Evolutionary conservation across 345 rosid species (phyloP).

Genomic region (Mallotus nudiflorus): DNA sequence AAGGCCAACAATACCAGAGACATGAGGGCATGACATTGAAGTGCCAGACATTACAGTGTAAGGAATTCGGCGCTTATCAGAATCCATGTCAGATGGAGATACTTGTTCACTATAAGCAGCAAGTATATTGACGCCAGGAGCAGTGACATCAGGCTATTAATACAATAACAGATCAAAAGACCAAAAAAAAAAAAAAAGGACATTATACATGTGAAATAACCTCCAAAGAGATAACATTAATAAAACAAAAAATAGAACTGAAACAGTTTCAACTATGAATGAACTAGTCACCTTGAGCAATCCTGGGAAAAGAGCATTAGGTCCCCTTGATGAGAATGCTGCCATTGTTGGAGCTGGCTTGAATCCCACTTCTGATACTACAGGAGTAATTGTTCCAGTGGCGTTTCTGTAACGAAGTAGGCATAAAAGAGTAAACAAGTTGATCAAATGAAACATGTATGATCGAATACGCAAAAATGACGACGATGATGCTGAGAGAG

Average conservation of each 20-base stretch:
- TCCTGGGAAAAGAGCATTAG: neutral
- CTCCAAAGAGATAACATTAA: no score
- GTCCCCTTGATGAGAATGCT: slow-evolving; percentile 41
- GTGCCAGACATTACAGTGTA: slow-evolving; percentile 32
- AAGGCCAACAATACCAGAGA: slow-evolving; percentile 43
- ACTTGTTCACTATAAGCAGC: slow-evolving; percentile 25
- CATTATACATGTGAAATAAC: neutral
- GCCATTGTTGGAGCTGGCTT: slow-evolving; percentile 16
- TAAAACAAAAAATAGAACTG: no score
- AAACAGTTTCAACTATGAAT: no score
- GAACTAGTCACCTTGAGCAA: slow-evolving; percentile 28
- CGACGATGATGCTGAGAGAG: no score
- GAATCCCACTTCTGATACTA: neutral
- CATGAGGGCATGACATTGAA: slow-evolving; percentile 43
- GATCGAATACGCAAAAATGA: no score
- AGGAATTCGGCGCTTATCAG: slow-evolving; percentile 10
- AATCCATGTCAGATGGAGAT: slow-evolving; percentile 11
- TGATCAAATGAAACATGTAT: no score
- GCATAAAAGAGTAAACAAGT: neutral
- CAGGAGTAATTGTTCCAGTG: slow-evolving; percentile 3
- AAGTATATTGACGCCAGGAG: slow-evolving; percentile 44
- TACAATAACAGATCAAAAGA: neutral
- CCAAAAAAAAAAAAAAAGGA: neutral
- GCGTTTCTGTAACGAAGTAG: neutral
- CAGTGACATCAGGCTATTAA: slow-evolving; percentile 44